Percentiles rank a stretch among this genome's conserved stretches.
phyloP scores from a whole-genome alignment of 2,329 filamentous ascomycete genomes.

The Botryotinia convoluta region DNA sequence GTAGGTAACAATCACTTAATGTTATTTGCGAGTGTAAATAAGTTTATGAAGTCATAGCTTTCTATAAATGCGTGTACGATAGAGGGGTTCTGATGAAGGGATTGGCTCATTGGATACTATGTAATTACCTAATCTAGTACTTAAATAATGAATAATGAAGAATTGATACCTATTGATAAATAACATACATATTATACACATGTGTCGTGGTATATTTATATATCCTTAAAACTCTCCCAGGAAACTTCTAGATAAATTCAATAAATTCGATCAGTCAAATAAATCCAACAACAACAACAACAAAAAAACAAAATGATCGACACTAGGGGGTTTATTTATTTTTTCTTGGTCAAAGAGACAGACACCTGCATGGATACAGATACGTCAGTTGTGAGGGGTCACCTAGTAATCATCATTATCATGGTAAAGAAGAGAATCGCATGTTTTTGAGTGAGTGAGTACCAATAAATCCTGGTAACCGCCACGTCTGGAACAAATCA shows the following conservation, averaged over 20 bases:
- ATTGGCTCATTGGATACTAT: neutral
- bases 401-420: neutral
- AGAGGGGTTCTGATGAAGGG: neutral
- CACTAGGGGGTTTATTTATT: neutral
- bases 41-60: neutral
- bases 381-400: neutral
- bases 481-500: neutral
- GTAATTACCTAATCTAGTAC: too few relatives aligned
- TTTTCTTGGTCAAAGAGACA: neutral
- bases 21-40: too few relatives aligned
- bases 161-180: too few relatives aligned
- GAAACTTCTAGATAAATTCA: too few relatives aligned
- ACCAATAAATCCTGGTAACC: neutral
- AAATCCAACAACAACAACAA: too few relatives aligned
- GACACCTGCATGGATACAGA: neutral
- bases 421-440: neutral
- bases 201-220: too few relatives aligned
- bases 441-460: neutral
- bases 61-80: neutral
- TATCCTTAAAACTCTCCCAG: too few relatives aligned
- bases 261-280: too few relatives aligned
- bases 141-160: too few relatives aligned
- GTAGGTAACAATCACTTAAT: too few relatives aligned
- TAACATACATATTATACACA: too few relatives aligned
- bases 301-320: neutral